phyloP scores from a whole-genome alignment of 371 early-diverging fungal species.

The Rhizomucor pusillus region DNA sequence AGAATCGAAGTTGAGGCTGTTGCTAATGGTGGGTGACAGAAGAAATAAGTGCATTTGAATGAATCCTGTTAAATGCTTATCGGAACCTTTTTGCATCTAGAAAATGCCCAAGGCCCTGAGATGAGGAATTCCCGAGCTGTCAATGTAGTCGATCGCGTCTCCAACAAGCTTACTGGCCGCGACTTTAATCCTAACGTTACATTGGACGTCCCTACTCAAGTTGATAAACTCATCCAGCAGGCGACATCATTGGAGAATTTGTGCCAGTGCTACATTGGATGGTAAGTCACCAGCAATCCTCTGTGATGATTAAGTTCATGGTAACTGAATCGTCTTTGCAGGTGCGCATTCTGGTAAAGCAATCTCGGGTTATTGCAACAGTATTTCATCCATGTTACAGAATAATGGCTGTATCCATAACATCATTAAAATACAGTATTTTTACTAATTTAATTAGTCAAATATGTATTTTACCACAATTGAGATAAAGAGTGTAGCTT shows the following conservation, averaged over 20 bases:
- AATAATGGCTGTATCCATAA: too few species aligned
- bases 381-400: too few species aligned
- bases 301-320: neutral
- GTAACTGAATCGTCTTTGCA: neutral
- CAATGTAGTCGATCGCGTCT: slow-evolving; percentile 60
- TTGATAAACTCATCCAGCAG: slow-evolving; percentile 91
- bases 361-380: too few species aligned
- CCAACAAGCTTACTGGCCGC: slow-evolving; percentile 85
- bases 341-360: slow-evolving; percentile 16
- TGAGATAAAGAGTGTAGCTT: too few species aligned
- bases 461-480: too few species aligned
- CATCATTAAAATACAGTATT: too few species aligned
- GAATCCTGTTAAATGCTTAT: neutral
- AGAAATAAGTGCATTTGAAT: neutral
- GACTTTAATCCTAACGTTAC: slow-evolving; percentile 88
- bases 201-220: slow-evolving; percentile 85
- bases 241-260: slow-evolving; percentile 94
- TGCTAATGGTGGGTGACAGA: slow-evolving; percentile 36
- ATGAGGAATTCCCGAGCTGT: slow-evolving; percentile 57
- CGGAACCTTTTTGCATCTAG: slow-evolving; percentile 11
- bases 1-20: slow-evolving; percentile 50
- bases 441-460: too few species aligned
- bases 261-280: slow-evolving; percentile 95
- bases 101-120: slow-evolving; percentile 47
- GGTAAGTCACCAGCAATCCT: slow-evolving; percentile 49